Base-by-base conservation (phyloP, 352 stramenopile species). In the Globisporangium viniferum region DNA sequence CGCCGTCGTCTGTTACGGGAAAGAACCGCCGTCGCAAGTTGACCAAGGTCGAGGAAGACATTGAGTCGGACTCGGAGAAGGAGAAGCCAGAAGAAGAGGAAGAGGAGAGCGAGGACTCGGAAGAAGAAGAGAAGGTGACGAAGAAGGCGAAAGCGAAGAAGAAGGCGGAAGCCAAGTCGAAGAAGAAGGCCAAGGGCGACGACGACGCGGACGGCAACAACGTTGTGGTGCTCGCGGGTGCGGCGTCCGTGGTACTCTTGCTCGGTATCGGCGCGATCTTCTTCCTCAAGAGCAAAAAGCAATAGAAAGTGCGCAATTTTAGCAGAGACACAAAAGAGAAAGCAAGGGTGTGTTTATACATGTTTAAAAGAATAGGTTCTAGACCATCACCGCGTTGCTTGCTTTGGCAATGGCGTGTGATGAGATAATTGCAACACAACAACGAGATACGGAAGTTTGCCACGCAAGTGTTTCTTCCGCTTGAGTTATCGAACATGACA, bases 11-110 rank as follows among this genome's bases (percentile, higher is more conserved):
- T 8, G 68, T 64, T 27, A 63, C 62, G 0, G 55, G 35, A 29
- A 68, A 68, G 36, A 60, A 59, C 24, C 82, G 81, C 44, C 78
- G 68, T 7, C 84, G 80, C 41, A 79, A 91, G 74, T 72, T 94
- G 31, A 94, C 87, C 0, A 93, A 93, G 75, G 85, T 94, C 20
- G 85, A 93, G 36, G 86, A 94, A 70, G 81, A 90, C 72, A 81
- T 87, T 18, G 77, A 82, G 39, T 82, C 74, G 48, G 66, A 73
- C 24, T 71, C 71, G 12, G 66, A 64, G 9, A 84, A 81, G 48
- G 78, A 69, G 5, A 64, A 68, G 33, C 66, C 60, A 18, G 81
- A 87, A 36, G 75, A 86, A 27, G 63, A 49, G 1, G 69, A 68
- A 5, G 62, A 57, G 0, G 80, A 75, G 31, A 77, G 70, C 22